Conservation (phyloP, 768 basidiomycete species). For the Tricholoma sp. region DNA sequence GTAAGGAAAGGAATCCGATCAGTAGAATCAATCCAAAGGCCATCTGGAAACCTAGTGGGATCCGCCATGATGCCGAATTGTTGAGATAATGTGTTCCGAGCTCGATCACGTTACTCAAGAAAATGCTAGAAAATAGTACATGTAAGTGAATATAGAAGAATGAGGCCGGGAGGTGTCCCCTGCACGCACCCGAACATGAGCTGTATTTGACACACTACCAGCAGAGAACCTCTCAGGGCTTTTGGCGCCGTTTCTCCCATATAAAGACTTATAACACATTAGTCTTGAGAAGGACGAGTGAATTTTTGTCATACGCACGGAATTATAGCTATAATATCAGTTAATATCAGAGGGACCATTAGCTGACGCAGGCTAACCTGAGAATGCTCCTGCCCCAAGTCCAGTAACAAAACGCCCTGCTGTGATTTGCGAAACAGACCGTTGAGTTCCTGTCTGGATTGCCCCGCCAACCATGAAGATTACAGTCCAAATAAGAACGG, state of each 20-base stretch:
- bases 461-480: constrained; percentile 69
- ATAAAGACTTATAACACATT: constrained; percentile 37
- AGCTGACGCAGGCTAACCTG: constrained; percentile 34
- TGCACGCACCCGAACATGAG: constrained; percentile 60
- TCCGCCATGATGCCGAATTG: constrained; percentile 64
- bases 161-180: not conserved
- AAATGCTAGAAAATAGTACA: constrained; percentile 40
- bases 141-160: not conserved
- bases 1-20: constrained; percentile 69
- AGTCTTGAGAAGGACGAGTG: no score
- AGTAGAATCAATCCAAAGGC: constrained; percentile 63
- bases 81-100: constrained; percentile 54
- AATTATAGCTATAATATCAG: constrained; percentile 36
- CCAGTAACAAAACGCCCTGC: constrained; percentile 75
- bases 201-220: constrained; percentile 78
- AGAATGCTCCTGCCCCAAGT: constrained; percentile 72
- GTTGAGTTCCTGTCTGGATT: constrained; percentile 62
- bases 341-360: no score
- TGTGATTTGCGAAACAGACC: constrained; percentile 60
- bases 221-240: constrained; percentile 60
- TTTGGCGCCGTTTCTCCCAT: constrained; percentile 79
- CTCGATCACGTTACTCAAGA: constrained; percentile 69
- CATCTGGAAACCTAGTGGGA: constrained; percentile 70
- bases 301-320: constrained; percentile 22
- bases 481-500: constrained; percentile 70